phyloP scores from a whole-genome alignment of 495 filamentous ascomycete genomes.

The Geopyxis carbonaria region DNA sequence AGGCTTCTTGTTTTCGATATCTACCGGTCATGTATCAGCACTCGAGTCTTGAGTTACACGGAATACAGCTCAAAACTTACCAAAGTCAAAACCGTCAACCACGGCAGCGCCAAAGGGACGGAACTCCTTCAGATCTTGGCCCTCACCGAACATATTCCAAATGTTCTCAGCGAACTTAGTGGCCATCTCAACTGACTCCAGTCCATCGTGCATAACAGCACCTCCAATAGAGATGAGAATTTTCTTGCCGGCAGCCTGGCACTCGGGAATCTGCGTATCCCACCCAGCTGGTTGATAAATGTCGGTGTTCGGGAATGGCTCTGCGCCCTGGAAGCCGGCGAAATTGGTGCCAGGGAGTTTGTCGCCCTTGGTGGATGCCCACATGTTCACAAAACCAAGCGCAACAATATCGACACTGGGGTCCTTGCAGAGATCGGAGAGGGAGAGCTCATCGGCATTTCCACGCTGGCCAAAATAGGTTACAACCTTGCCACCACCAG shows the following conservation, averaged over 20 bases:
- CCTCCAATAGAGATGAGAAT: constrained; percentile 33
- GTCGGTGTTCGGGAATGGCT: constrained; percentile 8
- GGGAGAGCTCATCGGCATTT: not conserved
- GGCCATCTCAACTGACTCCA: constrained; percentile 28
- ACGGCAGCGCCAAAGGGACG: constrained; percentile 31
- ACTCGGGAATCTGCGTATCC: constrained; percentile 28
- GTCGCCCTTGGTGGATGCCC: not conserved
- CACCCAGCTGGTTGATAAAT: constrained; percentile 27
- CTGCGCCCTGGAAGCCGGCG: too few relatives aligned
- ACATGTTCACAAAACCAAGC: not conserved
- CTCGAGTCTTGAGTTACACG: too few relatives aligned
- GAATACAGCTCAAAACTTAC: too few relatives aligned
- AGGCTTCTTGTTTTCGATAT: constrained; percentile 26
- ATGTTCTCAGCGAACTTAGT: constrained; percentile 29
- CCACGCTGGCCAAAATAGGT: constrained; percentile 1
- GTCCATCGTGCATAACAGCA: constrained; percentile 16
- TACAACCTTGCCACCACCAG: too few relatives aligned
- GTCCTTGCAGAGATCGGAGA: constrained; percentile 2
- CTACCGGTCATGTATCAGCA: too few relatives aligned
- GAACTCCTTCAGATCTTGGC: constrained; percentile 20
- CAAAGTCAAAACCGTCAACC: constrained; percentile 35
- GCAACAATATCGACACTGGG: constrained; percentile 1
- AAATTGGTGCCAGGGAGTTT: constrained; percentile 3
- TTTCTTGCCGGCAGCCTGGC: constrained; percentile 30
- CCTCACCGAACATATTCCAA: constrained; percentile 34